These are phyloP conservation scores for Colletotrichum sp. DNA, from an alignment of 2,329 filamentous ascomycete species.

Conservation along the genomic window DNA sequence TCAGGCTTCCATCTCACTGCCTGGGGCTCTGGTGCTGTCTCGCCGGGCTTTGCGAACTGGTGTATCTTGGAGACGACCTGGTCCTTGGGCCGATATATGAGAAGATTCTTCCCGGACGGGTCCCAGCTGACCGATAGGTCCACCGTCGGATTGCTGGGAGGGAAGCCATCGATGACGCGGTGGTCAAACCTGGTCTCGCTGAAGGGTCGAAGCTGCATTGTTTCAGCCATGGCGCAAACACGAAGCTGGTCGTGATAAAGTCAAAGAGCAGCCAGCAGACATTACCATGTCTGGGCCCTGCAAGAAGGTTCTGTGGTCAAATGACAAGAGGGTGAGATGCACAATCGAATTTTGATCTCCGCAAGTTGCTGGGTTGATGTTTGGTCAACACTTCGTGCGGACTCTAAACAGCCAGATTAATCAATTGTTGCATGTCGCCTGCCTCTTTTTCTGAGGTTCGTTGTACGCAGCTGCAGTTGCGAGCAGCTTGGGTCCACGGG, in stretches of 20 bases:
- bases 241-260: slow-evolving; percentile 12
- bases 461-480: not conserved
- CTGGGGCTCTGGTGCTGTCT: slow-evolving; percentile 46
- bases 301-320: not conserved
- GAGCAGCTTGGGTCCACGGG: not conserved
- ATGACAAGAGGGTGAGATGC: not conserved
- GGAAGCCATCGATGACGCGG: slow-evolving; percentile 59
- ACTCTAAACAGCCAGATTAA: not conserved
- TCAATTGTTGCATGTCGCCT: not conserved
- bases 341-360: not conserved
- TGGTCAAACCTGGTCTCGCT: slow-evolving; percentile 64
- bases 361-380: not conserved
- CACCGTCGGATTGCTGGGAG: slow-evolving; percentile 83
- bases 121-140: slow-evolving; percentile 79
- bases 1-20: slow-evolving; percentile 71
- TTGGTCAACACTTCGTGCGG: not conserved
- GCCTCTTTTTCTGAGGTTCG: not conserved
- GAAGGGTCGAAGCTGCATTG: slow-evolving; percentile 47
- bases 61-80: slow-evolving; percentile 65
- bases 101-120: slow-evolving; percentile 69
- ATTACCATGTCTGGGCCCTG: slow-evolving; percentile 1
- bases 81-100: slow-evolving; percentile 79
- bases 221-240: slow-evolving; percentile 25
- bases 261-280: not conserved
- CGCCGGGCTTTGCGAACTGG: slow-evolving; percentile 44